A percentile compares a stretch with the other conserved stretches of the same genome.
phyloP scores from a whole-genome alignment of 164 flowering plant genomes.

The Vitis labrusca region DNA sequence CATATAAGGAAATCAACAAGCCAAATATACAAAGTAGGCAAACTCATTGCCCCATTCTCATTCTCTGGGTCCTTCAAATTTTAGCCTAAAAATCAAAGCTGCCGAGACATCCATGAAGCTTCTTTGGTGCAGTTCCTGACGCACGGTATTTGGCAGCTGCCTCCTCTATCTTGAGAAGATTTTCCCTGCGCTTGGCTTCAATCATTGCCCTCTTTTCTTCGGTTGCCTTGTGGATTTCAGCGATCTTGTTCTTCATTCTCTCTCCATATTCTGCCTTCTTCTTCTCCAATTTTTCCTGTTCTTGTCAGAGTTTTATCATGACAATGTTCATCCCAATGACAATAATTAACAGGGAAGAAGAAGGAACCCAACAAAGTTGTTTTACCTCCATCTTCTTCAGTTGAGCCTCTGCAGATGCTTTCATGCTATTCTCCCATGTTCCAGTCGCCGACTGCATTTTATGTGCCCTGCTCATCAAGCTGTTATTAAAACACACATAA shows the following conservation, averaged over 20 bases:
- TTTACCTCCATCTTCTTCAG: slow-evolving; percentile 57
- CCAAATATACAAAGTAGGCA: too few relatives aligned
- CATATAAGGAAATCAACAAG: too few relatives aligned
- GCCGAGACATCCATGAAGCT: slow-evolving; percentile 24
- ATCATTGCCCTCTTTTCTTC: slow-evolving; percentile 29
- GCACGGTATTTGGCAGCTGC: slow-evolving; percentile 26
- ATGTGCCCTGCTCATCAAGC: slow-evolving; percentile 37
- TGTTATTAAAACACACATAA: background rate
- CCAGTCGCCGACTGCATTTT: slow-evolving; percentile 37
- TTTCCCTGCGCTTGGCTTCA: slow-evolving; percentile 26
- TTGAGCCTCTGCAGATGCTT: slow-evolving; percentile 46
- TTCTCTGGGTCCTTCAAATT: too few relatives aligned
- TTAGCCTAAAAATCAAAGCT: background rate
- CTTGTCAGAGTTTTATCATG: background rate
- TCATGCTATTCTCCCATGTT: slow-evolving; percentile 58
- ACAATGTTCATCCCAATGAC: background rate
- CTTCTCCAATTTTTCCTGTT: slow-evolving; percentile 32
- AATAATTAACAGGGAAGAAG: background rate
- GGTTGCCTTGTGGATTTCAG: slow-evolving; percentile 24
- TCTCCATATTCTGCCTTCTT: slow-evolving; percentile 38
- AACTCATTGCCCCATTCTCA: too few relatives aligned
- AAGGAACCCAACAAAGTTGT: background rate
- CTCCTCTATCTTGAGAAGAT: slow-evolving; percentile 18
- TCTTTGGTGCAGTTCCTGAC: slow-evolving; percentile 21
- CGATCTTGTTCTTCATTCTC: slow-evolving; percentile 34